Evolutionary conservation across 306 rosid genomes (phyloP), one percentile per base, ranked within the genome.

Genomic region (Argentina anserina): DNA sequence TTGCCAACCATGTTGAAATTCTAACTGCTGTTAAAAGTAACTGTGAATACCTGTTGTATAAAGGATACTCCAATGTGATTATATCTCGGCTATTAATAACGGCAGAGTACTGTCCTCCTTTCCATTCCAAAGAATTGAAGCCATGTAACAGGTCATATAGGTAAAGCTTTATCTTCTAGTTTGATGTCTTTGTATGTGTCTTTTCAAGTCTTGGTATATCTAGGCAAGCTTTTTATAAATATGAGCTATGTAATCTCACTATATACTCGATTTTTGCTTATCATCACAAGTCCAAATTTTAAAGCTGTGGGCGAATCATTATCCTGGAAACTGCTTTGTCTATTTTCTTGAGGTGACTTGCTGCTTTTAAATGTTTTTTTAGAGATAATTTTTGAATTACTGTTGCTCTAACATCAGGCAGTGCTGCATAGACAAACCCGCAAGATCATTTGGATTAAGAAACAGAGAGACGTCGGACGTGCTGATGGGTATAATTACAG

Each of bases 61-160:
- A 25, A 55, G 39, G 26, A 17, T 25, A 23, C 25, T 71, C 49
- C 45, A 55, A 39, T 39, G 15, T 70, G 74, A 13, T 70, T 37
- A 13, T 70, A 70, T 50, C 61, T 49, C 33, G 59, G n/a, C 7
- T 47, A 69, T 12, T 15, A 52, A 23, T 52, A 70, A 36, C 64
- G 55, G 33, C 47, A 52, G 47, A 8, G 8, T 70, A 10, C 14
- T 70, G 23, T 70, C 64, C 5, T 36, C 34, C 33, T 37, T 65
- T 20, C 62, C 62, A 49, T 56, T 29, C n/a, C 65, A 28, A 28
- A 70, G 62, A 50, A 70, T 34, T 70, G 36, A 52, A 50, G 36
- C 23, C 21, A 9, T 29, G 29, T 23, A n/a, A 47, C 53, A 18
- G 53, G 23, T 47, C 53, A 18, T 47, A 47, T 47, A 47, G 53